Base-by-base conservation (phyloP, 2,329 filamentous ascomycete species). In the Colletotrichum sp. region DNA sequence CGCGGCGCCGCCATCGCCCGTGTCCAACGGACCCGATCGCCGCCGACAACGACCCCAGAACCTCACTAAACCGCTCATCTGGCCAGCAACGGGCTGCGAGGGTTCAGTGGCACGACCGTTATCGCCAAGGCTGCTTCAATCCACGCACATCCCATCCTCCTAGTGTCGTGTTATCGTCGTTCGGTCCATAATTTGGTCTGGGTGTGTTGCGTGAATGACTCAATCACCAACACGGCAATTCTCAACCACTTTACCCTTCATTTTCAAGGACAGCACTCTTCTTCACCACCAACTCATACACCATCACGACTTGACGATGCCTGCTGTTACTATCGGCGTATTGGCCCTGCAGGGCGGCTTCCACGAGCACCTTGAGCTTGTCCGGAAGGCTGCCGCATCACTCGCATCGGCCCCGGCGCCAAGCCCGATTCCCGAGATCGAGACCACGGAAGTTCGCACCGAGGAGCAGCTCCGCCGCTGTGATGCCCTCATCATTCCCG, bases 301-400 rank as follows among this genome's bases (percentile, higher is more conserved):
- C 15, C 30, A 28, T 28, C 39, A 36, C 30, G 18, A 10, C 52
- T 36, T 34, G 26, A 73, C 26, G 6, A 76, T 76, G 73, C 16
- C 70, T 36, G 21, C 70, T 16, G 26, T 91, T 76, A 91, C 89
- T 4, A 85, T 93, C 44, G 92, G 92, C 63, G 91, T 93, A 28
- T 86, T 94, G 69, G 91, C 97, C 79, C 91, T 99, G 21, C 97
- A 99, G 86, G 97, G 97, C 80, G 96, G 96, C 74, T 98, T 99
- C 85, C 90, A 92, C 81, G 96, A 99, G 84, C 96, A 99, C 87
- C 84, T 98, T 73, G 89, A 92, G 78, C 91, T 98, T 49, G 89
- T 99, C 49, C 90, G 90, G 79, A 89, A 91, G 78, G 96, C 96
- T 8, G 90, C 92, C 4, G 82, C 85, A n/a, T 84, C 86, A 26